Evolutionary conservation across 164 flowering plant species (phyloP), one percentile per base, ranked within the genome.

Genomic region (Amborella trichopoda): DNA sequence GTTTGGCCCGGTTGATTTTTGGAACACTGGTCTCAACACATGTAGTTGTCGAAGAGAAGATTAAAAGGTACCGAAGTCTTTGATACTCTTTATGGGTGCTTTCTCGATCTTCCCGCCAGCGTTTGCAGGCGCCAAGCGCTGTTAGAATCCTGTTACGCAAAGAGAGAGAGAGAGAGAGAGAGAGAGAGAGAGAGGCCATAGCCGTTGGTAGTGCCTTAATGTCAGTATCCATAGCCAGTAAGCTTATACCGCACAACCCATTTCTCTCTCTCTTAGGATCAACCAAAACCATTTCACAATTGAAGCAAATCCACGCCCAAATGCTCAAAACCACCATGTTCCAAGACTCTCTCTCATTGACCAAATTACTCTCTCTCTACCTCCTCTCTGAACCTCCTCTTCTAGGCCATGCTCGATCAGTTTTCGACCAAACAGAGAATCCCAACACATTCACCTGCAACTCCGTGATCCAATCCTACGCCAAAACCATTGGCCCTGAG

Each of bases 391-490:
- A n/a, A n/a, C n/a, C n/a, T n/a, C n/a, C n/a, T n/a, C n/a, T n/a
- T n/a, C n/a, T n/a, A n/a, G 58, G 52, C 28, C 68, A 67, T 34
- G 76, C 80, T 1, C 55, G 48, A 39, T 71, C 68, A 14, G 71
- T 60, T 5, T 67, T 77, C 30, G 58, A 69, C 11, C 62, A 36
- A 22, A 53, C 22, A 18, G 40, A 34, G 0, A 16, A 2, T 8
- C 46, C 57, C 21, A 43, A 46, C 12, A 45, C 53, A 28, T 72
- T 68, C 65, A 60, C 69, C 59, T 66, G 52, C 58, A 80, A 80
- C 49, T 67, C 71, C 37, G 50, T 80, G 65, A 77, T 80, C 24
- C 68, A 73, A 62, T 77, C 74, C 4, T 74, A 65, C 49, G 50
- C 79, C 24, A 38, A 53, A 25, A 58, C 64, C 30, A 77, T 74